Conservation (phyloP, 2,329 filamentous ascomycete genomes). For the Calycina marina region DNA sequence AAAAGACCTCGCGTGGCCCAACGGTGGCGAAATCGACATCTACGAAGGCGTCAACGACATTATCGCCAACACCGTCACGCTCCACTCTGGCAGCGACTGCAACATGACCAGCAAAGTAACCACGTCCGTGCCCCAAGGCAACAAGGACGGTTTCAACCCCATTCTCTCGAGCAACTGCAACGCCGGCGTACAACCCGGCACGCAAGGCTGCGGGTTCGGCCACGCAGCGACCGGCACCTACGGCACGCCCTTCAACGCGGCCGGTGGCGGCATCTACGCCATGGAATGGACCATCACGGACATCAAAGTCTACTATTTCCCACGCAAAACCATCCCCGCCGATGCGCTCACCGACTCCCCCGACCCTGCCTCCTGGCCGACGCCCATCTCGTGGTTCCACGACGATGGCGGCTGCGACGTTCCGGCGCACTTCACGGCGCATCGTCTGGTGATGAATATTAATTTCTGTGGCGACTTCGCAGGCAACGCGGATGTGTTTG, state of each 20-base stretch:
- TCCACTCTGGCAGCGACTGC: conserved; percentile 53
- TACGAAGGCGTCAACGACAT: conserved; percentile 62
- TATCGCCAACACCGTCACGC: conserved; percentile 43
- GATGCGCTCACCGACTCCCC: conserved; percentile 47
- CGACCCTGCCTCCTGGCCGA: conserved; percentile 53
- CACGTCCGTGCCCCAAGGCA: conserved; percentile 24
- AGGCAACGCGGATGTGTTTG: conserved; percentile 44
- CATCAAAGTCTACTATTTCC: conserved; percentile 76
- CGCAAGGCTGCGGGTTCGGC: conserved; percentile 43
- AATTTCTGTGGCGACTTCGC: conserved; percentile 84
- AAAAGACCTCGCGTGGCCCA: conserved; percentile 59
- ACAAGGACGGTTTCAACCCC: too few relatives aligned
- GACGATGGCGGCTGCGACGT: conserved; percentile 58
- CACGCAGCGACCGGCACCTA: conserved; percentile 39
- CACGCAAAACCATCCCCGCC: conserved; percentile 44
- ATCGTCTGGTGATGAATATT: conserved; percentile 70
- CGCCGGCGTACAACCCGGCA: conserved; percentile 26
- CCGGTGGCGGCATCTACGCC: conserved; percentile 55
- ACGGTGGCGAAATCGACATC: conserved; percentile 62
- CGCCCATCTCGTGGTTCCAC: conserved; percentile 56
- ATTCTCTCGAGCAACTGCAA: conserved; percentile 41
- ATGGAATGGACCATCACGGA: conserved; percentile 59
- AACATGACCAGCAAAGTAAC: conserved; percentile 33
- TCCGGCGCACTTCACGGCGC: conserved; percentile 48
- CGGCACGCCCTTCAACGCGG: conserved; percentile 56